Base-by-base conservation (phyloP, 2,329 filamentous ascomycete species). In the Fusarium austroafricanum region DNA sequence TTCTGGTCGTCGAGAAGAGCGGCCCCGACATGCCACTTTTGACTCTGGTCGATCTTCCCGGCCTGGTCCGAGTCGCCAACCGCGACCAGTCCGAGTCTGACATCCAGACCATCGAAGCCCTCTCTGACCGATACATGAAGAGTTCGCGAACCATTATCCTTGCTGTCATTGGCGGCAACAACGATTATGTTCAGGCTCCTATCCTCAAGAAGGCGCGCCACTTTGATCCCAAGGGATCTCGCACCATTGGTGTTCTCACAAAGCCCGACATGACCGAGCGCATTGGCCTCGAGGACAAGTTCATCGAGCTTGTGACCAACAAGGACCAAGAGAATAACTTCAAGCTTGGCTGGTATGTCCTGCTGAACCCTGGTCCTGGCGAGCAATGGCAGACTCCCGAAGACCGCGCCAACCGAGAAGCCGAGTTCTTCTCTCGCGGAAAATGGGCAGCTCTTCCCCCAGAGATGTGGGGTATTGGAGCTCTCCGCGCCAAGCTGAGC, bases 31-130 rank as follows among this genome's bases (percentile, higher is more conserved):
- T 86, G 78, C 86, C 86, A 2, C 81, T 89, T 17, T 76, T 90
- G 42, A 90, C 86, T 0, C 80, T 90, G 2, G 86, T 90, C 10
- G 88, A 90, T 74, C 79, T 90, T 33, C 88, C 87, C 0, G 87
- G 88, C 3, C 77, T 90, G 2, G 84, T 89, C 28, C 80, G 82
- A 31, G 83, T 86, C 10, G 82, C 82, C 67, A 87, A 84, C 63
- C 79, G 81, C 29, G 81, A 85, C 54, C 85, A 88, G 71, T 85
- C 83, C 2, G 79, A 82, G 29, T 77, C 81, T 21, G 86, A 88
- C 42, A 85, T 85, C 55, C 77, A 81, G 61, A 83, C 85, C 4
- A 86, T 88, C 47, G 82, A 85, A 29, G 67, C 79, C 0, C 76
- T 89, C 3, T 84, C 83, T 12, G 83, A 86, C 10, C 79, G 80